phyloP scores from a whole-genome alignment of 768 basidiomycete species.

The Suillus americanus region DNA sequence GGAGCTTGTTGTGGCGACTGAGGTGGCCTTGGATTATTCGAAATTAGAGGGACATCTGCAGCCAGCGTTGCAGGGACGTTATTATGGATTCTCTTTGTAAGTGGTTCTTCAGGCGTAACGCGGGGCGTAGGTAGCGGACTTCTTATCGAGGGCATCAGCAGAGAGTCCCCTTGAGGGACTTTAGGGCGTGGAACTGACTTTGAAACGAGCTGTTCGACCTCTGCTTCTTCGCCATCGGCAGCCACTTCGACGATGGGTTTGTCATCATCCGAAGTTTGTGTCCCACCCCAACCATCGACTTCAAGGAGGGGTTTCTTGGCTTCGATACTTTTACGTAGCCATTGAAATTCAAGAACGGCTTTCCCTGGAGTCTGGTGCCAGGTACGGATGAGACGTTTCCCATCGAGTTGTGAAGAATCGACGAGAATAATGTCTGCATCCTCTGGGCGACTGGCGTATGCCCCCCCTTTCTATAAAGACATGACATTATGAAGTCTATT shows the following conservation, averaged over 20 bases:
- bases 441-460: constrained; percentile 48
- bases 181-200: constrained; percentile 41
- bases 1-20: not conserved
- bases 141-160: constrained; percentile 38
- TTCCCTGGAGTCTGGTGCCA: constrained; percentile 52
- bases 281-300: constrained; percentile 53
- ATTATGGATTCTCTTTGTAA: constrained; percentile 13
- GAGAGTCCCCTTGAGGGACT: constrained; percentile 11
- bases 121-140: constrained; percentile 64
- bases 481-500: constrained; percentile 3
- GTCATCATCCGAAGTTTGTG: constrained; percentile 33
- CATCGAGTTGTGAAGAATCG: constrained; percentile 49
- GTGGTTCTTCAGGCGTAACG: constrained; percentile 46
- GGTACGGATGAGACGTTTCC: constrained; percentile 55
- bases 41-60: not conserved
- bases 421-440: constrained; percentile 61
- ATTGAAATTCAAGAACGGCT: constrained; percentile 51
- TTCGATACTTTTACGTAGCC: constrained; percentile 49
- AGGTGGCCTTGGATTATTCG: constrained; percentile 2
- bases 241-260: constrained; percentile 29
- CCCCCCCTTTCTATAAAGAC: constrained; percentile 52
- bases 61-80: constrained; percentile 6
- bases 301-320: constrained; percentile 44
- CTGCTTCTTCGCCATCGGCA: constrained; percentile 38
- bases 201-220: constrained; percentile 35